Evolutionary conservation across 768 basidiomycete species (phyloP).

Genomic region (Amanita thiersii): DNA sequence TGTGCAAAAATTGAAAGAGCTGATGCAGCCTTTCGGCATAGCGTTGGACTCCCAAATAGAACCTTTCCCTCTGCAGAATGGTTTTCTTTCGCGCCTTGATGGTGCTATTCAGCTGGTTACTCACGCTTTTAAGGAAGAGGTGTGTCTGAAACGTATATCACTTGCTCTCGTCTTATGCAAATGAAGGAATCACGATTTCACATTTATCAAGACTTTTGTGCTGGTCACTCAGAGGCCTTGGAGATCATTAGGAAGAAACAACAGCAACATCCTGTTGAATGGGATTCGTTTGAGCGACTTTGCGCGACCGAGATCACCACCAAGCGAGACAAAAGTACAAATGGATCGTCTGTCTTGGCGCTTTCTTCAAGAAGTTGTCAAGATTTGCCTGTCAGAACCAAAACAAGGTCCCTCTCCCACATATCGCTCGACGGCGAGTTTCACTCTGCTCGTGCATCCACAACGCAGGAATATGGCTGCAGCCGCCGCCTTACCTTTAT

Average conservation of each 20-base stretch:
- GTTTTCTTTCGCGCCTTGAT: slow-evolving; percentile 26
- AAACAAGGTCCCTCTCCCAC: slow-evolving; percentile 39
- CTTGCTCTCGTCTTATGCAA: slow-evolving; percentile 4
- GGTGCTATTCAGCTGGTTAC: slow-evolving; percentile 42
- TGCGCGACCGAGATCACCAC: slow-evolving; percentile 51
- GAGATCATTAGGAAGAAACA: slow-evolving; percentile 63
- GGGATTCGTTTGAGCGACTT: slow-evolving; percentile 77
- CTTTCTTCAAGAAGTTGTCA: slow-evolving; percentile 6
- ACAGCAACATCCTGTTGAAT: slow-evolving; percentile 59
- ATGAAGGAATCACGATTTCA: slow-evolving; percentile 64
- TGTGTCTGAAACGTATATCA: slow-evolving; percentile 18
- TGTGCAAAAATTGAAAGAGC: slow-evolving; percentile 41
- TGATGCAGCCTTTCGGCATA: slow-evolving; percentile 46
- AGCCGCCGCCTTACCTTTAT: slow-evolving; percentile 48
- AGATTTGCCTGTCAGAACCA: slow-evolving; percentile 16
- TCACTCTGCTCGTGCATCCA: slow-evolving; percentile 27
- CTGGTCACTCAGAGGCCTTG: slow-evolving; percentile 77
- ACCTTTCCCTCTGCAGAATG: slow-evolving; percentile 9
- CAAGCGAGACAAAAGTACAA: slow-evolving; percentile 18
- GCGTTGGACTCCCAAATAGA: slow-evolving; percentile 21
- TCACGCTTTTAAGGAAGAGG: slow-evolving; percentile 51
- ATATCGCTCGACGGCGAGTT: slow-evolving; percentile 42
- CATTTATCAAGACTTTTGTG: slow-evolving; percentile 81
- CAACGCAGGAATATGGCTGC: slow-evolving; percentile 24
- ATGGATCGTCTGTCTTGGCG: slow-evolving; percentile 11